These are phyloP conservation scores for Sphaerulina vaccinii DNA, from an alignment of 2,329 filamentous ascomycete species.

Conservation along the genomic window DNA sequence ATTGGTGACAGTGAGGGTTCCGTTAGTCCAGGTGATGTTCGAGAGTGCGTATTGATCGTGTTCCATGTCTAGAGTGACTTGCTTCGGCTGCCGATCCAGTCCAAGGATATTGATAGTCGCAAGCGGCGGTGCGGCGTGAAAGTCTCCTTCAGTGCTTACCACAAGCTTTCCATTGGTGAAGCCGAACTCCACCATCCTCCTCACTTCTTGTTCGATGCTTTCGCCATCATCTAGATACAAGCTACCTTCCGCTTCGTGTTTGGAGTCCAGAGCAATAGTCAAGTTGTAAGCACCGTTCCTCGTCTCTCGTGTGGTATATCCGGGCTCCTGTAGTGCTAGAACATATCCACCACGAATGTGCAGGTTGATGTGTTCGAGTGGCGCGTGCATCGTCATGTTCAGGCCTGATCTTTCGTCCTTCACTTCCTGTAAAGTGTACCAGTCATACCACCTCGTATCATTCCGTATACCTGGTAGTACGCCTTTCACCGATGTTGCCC, in stretches of 20 bases:
- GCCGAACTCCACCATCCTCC: conserved; percentile 48
- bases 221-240: conserved; percentile 65
- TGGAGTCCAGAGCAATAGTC: conserved; percentile 17
- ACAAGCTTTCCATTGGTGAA: conserved; percentile 23
- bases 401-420: conserved; percentile 43
- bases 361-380: conserved; percentile 30
- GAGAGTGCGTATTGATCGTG: not conserved
- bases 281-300: conserved; percentile 17
- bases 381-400: conserved; percentile 31
- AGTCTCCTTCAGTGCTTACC: conserved; percentile 24
- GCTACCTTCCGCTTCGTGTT: conserved; percentile 7
- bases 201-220: conserved; percentile 57
- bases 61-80: not conserved
- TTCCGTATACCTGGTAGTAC: conserved; percentile 64
- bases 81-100: not conserved
- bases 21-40: not conserved
- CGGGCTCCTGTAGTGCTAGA: conserved; percentile 27
- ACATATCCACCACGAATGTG: conserved; percentile 29
- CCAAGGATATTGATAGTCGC: conserved; percentile 32
- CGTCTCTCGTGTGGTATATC: conserved; percentile 22
- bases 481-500: conserved; percentile 60
- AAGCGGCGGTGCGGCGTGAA: conserved; percentile 23
- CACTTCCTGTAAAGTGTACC: conserved; percentile 63
- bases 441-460: conserved; percentile 69
- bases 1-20: not conserved